Base-by-base conservation (phyloP, 2,329 filamentous ascomycete genomes). In the Colletotrichum sp. region DNA sequence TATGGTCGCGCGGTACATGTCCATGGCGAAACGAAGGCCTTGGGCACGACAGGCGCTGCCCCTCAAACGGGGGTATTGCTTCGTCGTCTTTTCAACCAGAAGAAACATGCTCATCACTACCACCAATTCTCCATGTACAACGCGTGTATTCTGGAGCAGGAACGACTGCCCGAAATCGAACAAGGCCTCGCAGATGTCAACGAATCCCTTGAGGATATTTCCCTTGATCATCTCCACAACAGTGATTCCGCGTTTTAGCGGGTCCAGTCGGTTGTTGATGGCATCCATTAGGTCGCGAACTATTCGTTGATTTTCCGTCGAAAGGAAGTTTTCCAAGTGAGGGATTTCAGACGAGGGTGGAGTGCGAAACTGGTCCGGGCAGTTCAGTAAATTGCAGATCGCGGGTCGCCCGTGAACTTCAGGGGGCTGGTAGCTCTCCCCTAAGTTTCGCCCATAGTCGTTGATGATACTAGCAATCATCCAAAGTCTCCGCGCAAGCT, bases 241-340 rank as follows among this genome's bases (percentile, higher is more conserved):
- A 44, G 0, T 10, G 18, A 44, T 44, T n/a, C 18, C 39, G 1
- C 39, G 39, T 12, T 32, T 12, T 12, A 32, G 30, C 10, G 30
- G 32, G 18, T n/a, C 9, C 18, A 10, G 39, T 6, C 1, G 39
- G 18, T 10, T 44, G 2, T 44, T 3, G 1, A 44, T 44, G 39
- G 39, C 39, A 6, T 0, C 39, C 39, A 44, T n/a, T 1, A 44
- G 39, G 39, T 44, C 39, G 18, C 39, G 39, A 44, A 44, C 2
- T 0, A 0, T 44, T n/a, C 1, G 0, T n/a, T 44, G 39, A 44
- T 44, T 1, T 0, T 44, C 39, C 18, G 0, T 6, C 0, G 39
- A 6, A 44, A 44, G 39, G 18, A 44, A 44, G 39, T 44, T 44
- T 44, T n/a, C 39, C 39, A 44, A n/a, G 5, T n/a, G 39, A 44